These are phyloP conservation scores for Amyloporia xantha DNA, from an alignment of 768 basidiomycete genomes.

Conservation along the genomic window DNA sequence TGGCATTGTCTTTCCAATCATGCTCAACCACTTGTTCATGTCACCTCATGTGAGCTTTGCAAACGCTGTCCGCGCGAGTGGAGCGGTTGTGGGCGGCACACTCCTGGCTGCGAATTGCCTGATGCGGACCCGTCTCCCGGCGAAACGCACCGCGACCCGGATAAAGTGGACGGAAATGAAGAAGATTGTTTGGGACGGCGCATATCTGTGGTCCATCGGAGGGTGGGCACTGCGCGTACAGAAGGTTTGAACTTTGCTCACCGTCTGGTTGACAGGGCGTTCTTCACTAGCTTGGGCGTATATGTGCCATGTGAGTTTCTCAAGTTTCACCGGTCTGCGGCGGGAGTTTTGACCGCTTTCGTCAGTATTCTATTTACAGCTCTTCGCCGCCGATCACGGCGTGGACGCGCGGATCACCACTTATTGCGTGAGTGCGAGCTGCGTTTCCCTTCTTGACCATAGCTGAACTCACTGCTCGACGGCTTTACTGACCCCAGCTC, in stretches of 20 bases:
- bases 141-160: background rate
- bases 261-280: conserved; percentile 4
- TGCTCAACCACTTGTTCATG: conserved; percentile 25
- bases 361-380: conserved; percentile 21
- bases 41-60: conserved; percentile 34
- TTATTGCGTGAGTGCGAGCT: conserved; percentile 18
- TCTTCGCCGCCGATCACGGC: conserved; percentile 16
- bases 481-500: conserved; percentile 24
- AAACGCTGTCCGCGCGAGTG: conserved; percentile 36
- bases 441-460: too few species aligned
- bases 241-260: background rate
- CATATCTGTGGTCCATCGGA: conserved; percentile 13
- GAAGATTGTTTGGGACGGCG: conserved; percentile 13
- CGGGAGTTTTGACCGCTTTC: background rate
- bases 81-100: conserved; percentile 30
- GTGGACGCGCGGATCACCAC: conserved; percentile 16
- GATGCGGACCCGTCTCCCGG: conserved; percentile 16
- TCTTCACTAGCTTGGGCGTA: conserved; percentile 16
- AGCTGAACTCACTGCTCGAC: background rate
- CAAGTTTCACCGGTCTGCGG: background rate
- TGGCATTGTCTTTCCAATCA: conserved; percentile 30
- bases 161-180: background rate
- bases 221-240: conserved; percentile 8
- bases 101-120: conserved; percentile 15
- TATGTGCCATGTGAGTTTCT: conserved; percentile 19